Conservation (phyloP, 768 basidiomycete genomes). For the Pleurotus ostreatus region DNA sequence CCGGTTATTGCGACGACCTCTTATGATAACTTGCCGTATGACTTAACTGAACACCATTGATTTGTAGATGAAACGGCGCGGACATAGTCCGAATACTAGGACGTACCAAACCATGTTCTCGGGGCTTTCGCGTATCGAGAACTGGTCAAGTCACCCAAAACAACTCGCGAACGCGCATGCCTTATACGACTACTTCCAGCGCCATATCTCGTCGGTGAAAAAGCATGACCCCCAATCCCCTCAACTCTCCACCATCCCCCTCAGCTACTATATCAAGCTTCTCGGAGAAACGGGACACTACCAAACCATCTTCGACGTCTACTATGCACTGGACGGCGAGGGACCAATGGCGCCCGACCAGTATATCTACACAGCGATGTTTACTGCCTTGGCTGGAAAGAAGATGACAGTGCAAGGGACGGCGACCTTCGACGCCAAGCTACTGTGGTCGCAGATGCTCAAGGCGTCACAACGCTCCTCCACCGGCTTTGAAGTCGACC, state of each 20-base stretch:
- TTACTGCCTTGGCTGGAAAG: slow-evolving; percentile 41
- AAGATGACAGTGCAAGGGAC: slow-evolving; percentile 17
- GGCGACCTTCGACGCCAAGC: slow-evolving; percentile 62
- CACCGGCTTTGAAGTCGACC: slow-evolving; percentile 45
- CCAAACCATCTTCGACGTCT: slow-evolving; percentile 74
- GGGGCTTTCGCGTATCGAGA: slow-evolving; percentile 56
- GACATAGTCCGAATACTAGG: slow-evolving; percentile 61
- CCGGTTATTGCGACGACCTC: neutral
- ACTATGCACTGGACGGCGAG: slow-evolving; percentile 58
- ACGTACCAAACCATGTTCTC: slow-evolving; percentile 71
- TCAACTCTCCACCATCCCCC: slow-evolving; percentile 46
- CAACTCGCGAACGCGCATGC: slow-evolving; percentile 60
- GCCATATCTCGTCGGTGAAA: slow-evolving; percentile 46
- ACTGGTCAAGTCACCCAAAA: slow-evolving; percentile 56
- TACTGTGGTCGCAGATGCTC: slow-evolving; percentile 66
- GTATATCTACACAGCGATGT: slow-evolving; percentile 62
- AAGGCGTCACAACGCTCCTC: slow-evolving; percentile 44
- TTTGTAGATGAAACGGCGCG: slow-evolving; percentile 78
- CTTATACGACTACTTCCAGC: slow-evolving; percentile 55
- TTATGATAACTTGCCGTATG: neutral
- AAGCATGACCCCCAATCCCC: slow-evolving; percentile 40
- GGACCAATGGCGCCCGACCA: slow-evolving; percentile 61
- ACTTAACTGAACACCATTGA: neutral
- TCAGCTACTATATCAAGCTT: slow-evolving; percentile 62
- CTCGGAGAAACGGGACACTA: slow-evolving; percentile 57